phyloP scores from a whole-genome alignment of 805 yeast genomes.

The Saccharomyces paradoxus region DNA sequence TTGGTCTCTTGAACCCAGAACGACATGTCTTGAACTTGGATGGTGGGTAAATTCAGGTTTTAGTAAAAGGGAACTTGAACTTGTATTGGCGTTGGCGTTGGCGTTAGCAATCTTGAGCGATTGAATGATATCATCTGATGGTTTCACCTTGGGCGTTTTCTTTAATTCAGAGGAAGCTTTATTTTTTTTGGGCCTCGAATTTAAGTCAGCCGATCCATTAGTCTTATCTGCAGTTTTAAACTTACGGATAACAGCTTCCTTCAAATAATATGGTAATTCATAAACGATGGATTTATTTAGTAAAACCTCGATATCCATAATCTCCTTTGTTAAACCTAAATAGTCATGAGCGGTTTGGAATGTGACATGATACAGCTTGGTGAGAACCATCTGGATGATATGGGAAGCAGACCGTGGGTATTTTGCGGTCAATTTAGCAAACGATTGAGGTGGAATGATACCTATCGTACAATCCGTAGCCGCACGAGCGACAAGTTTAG shows the following conservation, averaged over 20 bases:
- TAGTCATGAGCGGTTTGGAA: conserved; percentile 84
- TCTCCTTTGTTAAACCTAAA: conserved; percentile 74
- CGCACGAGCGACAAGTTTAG: conserved; percentile 65
- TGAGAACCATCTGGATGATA: conserved; percentile 84
- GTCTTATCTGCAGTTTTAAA: conserved; percentile 20
- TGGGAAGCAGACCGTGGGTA: conserved; percentile 89
- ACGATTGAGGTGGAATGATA: conserved; percentile 80
- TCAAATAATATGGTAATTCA: conserved; percentile 57
- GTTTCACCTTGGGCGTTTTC: neutral
- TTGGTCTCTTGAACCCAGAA: conserved; percentile 45
- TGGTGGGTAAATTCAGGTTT: neutral
- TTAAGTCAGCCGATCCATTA: neutral
- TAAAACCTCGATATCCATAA: conserved; percentile 63
- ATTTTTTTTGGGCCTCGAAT: neutral
- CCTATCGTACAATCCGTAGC: conserved; percentile 74
- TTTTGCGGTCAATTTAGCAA: conserved; percentile 57
- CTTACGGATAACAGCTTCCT: conserved; percentile 46
- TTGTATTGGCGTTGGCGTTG: neutral
- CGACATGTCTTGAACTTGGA: conserved; percentile 40
- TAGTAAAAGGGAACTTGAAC: neutral
- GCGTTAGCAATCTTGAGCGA: neutral
- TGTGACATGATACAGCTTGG: conserved; percentile 82
- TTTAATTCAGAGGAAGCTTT: neutral
- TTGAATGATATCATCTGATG: neutral
- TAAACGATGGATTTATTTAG: conserved; percentile 44